Evolutionary conservation across 305 asterid genomes (phyloP).

Genomic region (Rubia peregrina): DNA sequence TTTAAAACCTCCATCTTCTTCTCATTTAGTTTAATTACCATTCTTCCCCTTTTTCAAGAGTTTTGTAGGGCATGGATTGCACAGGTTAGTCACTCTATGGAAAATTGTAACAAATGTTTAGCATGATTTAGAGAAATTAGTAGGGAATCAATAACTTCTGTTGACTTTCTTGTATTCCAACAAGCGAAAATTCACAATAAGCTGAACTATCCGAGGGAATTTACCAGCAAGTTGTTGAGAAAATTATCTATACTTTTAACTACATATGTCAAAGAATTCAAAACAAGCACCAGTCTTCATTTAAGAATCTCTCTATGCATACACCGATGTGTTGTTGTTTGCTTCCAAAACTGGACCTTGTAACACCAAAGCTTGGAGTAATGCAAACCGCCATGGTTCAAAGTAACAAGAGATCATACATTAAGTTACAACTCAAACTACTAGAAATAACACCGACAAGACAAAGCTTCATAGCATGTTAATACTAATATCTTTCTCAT

Average conservation of each 20-base stretch:
- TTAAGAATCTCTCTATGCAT: not conserved
- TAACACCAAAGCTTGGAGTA: not conserved
- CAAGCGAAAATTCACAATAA: not conserved
- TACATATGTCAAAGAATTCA: not conserved
- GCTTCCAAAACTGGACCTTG: not conserved
- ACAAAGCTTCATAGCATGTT: constrained; percentile 51
- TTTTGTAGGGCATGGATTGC: constrained; percentile 10
- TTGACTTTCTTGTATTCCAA: not conserved
- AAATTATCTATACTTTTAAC: not conserved
- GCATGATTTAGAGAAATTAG: not conserved
- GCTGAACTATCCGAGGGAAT: not conserved
- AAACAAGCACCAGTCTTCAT: not conserved
- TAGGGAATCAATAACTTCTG: not conserved
- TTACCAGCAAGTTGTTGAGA: not conserved
- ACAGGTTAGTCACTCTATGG: not conserved
- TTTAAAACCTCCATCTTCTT: not conserved
- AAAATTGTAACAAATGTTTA: not conserved
- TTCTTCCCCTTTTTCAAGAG: not conserved
- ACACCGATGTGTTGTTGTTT: not conserved
- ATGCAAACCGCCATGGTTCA: not conserved
- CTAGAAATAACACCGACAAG: constrained; percentile 78
- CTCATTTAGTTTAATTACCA: not conserved
- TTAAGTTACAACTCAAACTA: constrained; percentile 13
- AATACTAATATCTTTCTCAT: no score
- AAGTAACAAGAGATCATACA: not conserved